These are phyloP conservation scores for Fagopyrum tataricum DNA, from an alignment of 148 eudicot genomes.

Conservation along the genomic window DNA sequence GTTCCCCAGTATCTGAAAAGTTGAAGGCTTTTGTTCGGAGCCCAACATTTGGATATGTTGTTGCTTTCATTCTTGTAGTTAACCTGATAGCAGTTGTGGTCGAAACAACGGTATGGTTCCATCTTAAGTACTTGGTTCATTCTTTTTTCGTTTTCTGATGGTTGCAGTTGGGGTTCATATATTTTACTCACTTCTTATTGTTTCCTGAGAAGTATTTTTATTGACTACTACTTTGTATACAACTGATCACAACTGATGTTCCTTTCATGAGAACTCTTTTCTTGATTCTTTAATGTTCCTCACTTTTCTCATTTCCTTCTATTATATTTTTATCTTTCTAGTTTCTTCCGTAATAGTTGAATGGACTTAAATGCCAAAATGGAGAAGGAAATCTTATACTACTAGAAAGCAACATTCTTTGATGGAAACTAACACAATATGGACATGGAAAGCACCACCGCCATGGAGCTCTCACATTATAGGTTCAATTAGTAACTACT, in stretches of 20 bases:
- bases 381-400: neutral
- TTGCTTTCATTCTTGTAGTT: constrained; percentile 58
- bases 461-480: neutral
- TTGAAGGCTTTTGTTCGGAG: constrained; percentile 65
- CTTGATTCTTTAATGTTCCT: neutral
- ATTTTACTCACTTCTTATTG: neutral
- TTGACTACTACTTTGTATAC: neutral
- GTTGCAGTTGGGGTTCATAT: neutral
- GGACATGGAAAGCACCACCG: neutral
- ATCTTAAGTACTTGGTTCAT: neutral
- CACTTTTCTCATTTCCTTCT: neutral
- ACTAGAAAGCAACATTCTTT: neutral
- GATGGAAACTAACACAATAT: neutral
- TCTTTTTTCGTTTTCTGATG: neutral
- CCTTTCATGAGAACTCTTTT: neutral
- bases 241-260: neutral
- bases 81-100: constrained; percentile 75
- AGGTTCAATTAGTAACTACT: neutral
- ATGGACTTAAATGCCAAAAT: neutral
- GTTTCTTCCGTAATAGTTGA: neutral
- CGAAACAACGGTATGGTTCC: constrained; percentile 76
- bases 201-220: neutral
- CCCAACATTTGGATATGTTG: constrained; percentile 49
- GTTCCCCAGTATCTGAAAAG: constrained; percentile 43
- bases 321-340: neutral